Evolutionary conservation across 768 basidiomycete genomes (phyloP).

Genomic region (Hydnomerulius pinastri): DNA sequence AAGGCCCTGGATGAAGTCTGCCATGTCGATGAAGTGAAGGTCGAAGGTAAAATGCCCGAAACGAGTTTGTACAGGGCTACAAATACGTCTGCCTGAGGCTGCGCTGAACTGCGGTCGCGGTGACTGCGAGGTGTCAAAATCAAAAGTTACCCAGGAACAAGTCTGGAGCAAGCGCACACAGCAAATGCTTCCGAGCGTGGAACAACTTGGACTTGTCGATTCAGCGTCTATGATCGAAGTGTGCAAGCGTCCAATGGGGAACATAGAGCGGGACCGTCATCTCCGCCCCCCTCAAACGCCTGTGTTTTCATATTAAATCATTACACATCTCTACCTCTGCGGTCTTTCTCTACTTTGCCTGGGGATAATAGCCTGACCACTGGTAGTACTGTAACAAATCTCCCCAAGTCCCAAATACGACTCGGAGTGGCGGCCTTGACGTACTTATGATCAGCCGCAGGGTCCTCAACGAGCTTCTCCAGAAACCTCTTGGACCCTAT

Average conservation of each 20-base stretch:
- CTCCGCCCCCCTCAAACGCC: too few relatives aligned
- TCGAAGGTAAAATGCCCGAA: too few relatives aligned
- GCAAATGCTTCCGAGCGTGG: background rate
- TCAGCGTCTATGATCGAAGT: background rate
- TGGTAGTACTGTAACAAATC: too few relatives aligned
- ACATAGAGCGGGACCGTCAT: too few relatives aligned
- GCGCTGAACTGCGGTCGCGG: background rate
- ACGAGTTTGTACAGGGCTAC: background rate
- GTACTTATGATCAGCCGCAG: conserved; percentile 21
- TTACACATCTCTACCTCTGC: background rate
- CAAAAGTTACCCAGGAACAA: background rate
- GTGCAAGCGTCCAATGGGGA: too few relatives aligned
- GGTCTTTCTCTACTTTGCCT: too few relatives aligned
- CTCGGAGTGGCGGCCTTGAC: background rate
- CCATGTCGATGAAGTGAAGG: too few relatives aligned
- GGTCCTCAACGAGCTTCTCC: conserved; percentile 25
- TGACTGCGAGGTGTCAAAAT: background rate
- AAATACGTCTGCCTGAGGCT: background rate
- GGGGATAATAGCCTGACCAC: too few relatives aligned
- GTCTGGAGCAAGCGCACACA: too few relatives aligned
- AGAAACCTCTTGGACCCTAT: conserved; percentile 32
- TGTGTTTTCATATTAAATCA: too few relatives aligned
- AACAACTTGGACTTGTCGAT: background rate
- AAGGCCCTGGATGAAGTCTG: conserved; percentile 69
- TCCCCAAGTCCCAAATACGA: background rate